Evolutionary conservation across 495 filamentous ascomycete genomes (phyloP), one percentile per base, ranked within the genome.

Genomic region (Aspergillus bertholletiae): DNA sequence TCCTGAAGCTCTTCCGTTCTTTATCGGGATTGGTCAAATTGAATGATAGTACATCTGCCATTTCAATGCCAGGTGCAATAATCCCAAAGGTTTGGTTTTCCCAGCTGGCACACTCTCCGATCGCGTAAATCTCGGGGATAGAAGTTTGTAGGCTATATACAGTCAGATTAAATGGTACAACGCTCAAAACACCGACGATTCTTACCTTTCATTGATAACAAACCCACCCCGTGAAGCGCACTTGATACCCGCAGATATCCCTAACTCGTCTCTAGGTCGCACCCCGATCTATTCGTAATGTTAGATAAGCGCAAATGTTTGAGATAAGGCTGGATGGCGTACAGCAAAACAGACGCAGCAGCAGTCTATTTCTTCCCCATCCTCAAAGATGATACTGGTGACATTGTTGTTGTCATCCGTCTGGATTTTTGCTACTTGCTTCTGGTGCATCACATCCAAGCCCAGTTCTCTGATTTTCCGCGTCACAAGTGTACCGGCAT

Each of bases 71-170:
- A 0, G 93, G 93, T 1, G 90, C 93, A 61, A 97, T 96, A 22
- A 97, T 84, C 5, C 93, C 93, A 61, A 92, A 97, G 0, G 90
- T 95, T 66, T 96, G 88, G 62, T 85, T 90, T 57, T 96, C 84
- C 92, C 93, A 96, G 69, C 86, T 93, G 15, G 93, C 93, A 62
- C 93, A 96, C 72, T 97, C 93, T 47, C 93, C 93, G 51, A 97
- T 88, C 41, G 93, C 93, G 64, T 95, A 96, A 28, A 97, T 84
- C 55, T 87, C 83, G 0, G 84, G 74, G 5, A 79, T 67, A 13
- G 84, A 94, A 0, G 93, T 97, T 55, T 77, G 76, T 1, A 96
- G 75, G 58, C 80, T 79, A n/a, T 47, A n/a, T 47, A 43, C 49
- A 18, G 13, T 18, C 2, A 49, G 5, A 6, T 49, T 52, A 46